Evolutionary conservation across 192 early-diverging fungal genomes (phyloP).

Genomic region (Coemansia umbellata): DNA sequence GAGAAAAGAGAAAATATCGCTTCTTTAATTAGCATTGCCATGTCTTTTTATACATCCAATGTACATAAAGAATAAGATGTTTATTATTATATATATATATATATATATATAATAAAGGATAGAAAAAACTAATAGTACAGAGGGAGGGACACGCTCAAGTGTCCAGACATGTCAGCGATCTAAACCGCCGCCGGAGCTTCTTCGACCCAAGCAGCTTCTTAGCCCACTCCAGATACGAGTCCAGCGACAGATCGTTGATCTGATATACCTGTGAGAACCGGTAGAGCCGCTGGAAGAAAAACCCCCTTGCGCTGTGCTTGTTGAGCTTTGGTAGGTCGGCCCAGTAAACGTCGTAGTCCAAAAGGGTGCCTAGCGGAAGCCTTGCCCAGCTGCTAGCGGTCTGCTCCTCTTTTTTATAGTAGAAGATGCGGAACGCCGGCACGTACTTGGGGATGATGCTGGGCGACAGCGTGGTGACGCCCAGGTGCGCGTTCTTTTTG

Average conservation of each 20-base stretch:
- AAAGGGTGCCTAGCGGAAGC: constrained; percentile 23
- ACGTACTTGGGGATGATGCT: constrained; percentile 63
- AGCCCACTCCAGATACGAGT: constrained; percentile 41
- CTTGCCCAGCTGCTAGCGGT: neutral
- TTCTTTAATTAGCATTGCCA: neutral
- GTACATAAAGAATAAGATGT: no score
- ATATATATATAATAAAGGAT: neutral
- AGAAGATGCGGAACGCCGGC: constrained; percentile 60
- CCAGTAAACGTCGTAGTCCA: constrained; percentile 51
- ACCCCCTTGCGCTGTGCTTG: neutral
- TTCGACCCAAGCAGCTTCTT: constrained; percentile 25
- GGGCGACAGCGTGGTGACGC: constrained; percentile 55
- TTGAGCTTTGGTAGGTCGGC: constrained; percentile 34
- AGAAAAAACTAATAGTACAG: neutral
- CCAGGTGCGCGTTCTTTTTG: constrained; percentile 23
- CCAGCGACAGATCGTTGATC: constrained; percentile 26
- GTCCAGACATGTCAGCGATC: constrained; percentile 26
- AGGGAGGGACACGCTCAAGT: constrained; percentile 5
- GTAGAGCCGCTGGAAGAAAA: constrained; percentile 30
- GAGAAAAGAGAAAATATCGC: neutral
- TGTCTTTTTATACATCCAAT: no score
- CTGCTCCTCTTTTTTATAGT: constrained; percentile 26
- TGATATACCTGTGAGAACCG: constrained; percentile 24
- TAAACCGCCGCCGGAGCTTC: constrained; percentile 24
- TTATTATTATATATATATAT: no score